Evolutionary conservation across 352 stramenopile species (phyloP), one percentile per base, ranked within the genome.

Genomic region (Paralagenidium karlingii): DNA sequence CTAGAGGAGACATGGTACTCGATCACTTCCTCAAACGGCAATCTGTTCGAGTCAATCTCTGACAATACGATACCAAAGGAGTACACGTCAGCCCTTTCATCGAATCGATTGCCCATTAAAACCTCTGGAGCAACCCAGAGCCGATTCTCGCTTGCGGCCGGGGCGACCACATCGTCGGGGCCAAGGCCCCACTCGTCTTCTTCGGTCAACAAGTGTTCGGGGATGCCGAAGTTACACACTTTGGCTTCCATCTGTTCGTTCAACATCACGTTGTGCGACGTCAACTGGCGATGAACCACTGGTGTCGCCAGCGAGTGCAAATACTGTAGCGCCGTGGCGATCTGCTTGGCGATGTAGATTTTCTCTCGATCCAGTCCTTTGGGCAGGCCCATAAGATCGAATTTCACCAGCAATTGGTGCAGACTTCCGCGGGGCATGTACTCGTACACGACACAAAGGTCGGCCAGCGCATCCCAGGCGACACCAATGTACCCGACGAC

Each of bases 281-380:
- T 85, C 44, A 79, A 53, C 40, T 84, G 64, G 5, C 70, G 64
- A 33, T 84, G 70, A 39, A 82, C 71, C 43, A 84, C 68, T 15
- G 58, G 45, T 9, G 68, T 67, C 16, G 58, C 43, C 10, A 64
- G 48, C 13, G 56, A 68, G 26, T 85, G 70, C 5, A 85, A 46
- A 47, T 85, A 85, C n/a, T 59, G 55, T 24, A 85, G 50, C 6
- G 70, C 70, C 24, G 64, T 59, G 0, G 68, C 70, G 11, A 85
- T 63, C 29, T 81, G 61, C 8, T 58, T 48, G 16, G 68, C 65
- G n/a, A 85, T 68, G 4, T 36, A 52, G 11, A 82, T 47, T 43
- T 85, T 85, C 26, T 78, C 64, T 8, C 47, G n/a, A n/a, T n/a
- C n/a, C n/a, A n/a, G n/a, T n/a, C n/a, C n/a, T n/a, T n/a, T n/a